Base-by-base conservation (phyloP, 805 yeast genomes). In the Grigorovia transvaalensis region DNA sequence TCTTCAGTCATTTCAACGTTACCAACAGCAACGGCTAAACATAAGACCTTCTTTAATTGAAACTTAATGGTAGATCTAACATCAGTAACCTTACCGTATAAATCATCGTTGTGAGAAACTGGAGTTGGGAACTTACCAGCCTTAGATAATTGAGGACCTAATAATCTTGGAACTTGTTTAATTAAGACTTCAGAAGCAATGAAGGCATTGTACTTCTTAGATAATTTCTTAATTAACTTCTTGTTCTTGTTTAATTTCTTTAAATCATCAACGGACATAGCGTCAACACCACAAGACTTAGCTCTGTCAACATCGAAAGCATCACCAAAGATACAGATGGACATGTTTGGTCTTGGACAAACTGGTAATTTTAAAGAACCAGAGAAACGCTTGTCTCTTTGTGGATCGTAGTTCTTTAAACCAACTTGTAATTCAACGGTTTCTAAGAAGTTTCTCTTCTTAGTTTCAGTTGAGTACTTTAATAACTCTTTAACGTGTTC, bases 121-220 rank as follows among this genome's bases (percentile, higher is more conserved):
- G 99, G 99, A 76, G 98, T 91, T 78, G 99, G 99, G 96, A 93
- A 93, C 91, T 93, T 93, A 86, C 99, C 99, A 74, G 97, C 98
- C 87, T 93, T 93, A 67, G 99, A 93, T 74, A 93, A 88, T 78
- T 91, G 96, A 76, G 99, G 99, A 81, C 99, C 99, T 74, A 93
- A 84, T 74, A 93, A 84, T 85, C 99, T 93, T 79, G 99, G 99
- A 74, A 93, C 96, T 82, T 93, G 99, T 84, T 93, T 93, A 77
- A 93, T 93, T 77, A 93, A 87, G 64, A 87, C 96, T 78, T 93
- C 99, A 64, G 99, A 93, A 77, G 99, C 98, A 74, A 93, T 77
- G 85, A 93, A 93, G 68, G 99, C 97, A 75, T 88, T 89, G 95
- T 93, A 93, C 84, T 93, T 93, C 95, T 93, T 95, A 67, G 99